Base-by-base conservation (phyloP, 192 early-diverging fungal species). In the Gorgonomyces haynaldii region DNA sequence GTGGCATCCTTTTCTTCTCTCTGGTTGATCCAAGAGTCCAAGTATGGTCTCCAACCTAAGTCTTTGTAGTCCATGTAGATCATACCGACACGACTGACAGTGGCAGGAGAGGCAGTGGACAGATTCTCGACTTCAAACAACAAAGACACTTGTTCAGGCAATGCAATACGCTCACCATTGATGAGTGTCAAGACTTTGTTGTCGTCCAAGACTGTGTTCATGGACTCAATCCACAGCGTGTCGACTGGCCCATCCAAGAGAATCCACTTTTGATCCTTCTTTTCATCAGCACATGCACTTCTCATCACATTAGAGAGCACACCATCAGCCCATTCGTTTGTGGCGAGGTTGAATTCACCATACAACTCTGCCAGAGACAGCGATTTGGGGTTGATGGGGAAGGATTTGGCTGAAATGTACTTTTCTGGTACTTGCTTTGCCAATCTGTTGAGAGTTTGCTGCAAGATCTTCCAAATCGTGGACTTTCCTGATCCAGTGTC, bases 131-230 rank as follows among this genome's bases (percentile, higher is more conserved):
- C 75, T 34, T 78, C 75, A 48, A 78, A 78, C 13, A 78, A 44
- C n/a, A 78, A 37, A 13, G 69, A 67, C 4, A 73, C 66, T 53
- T 74, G 69, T 38, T 78, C 71, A 9, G 61, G 57, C 42, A 78
- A 51, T 20, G 69, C 69, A 29, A 78, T 78, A 16, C 75, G 62
- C 52, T 78, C 75, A 9, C 75, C 75, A 43, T 78, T 78, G 49
- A 72, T 78, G 15, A 78, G 57, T 12, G 70, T 74, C 16, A 78
- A 44, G 3, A 78, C 65, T 42, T 78, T 78, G 52, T 78, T 78
- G 50, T 78, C 75, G 49, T 78, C 75, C 25, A 78, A 44, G 12
- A 78, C 59, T 2, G 72, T 78, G 44, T 78, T 78, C 75, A 78
- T 77, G 15, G 65, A 68, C 45, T 78, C 75, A 35, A 78, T 78